Evolutionary conservation across 2,329 filamentous ascomycete species (phyloP).

Genomic region (Scytalidium lignicola): DNA sequence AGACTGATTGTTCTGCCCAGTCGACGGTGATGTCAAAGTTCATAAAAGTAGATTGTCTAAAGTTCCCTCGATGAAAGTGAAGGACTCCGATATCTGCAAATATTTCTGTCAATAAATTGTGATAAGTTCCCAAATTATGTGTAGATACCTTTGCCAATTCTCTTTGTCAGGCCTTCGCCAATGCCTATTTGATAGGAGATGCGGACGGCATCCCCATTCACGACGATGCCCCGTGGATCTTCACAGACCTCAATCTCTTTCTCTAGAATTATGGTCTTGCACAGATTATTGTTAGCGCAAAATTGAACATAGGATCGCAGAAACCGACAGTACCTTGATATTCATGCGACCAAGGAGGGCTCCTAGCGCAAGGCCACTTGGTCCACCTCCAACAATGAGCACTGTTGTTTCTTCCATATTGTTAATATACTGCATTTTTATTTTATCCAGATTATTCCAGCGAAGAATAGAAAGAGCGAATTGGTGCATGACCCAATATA

Average conservation of each 20-base stretch:
- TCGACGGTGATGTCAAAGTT: slow-evolving; percentile 1
- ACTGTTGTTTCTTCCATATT: slow-evolving; percentile 1
- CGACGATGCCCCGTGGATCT: slow-evolving; percentile 6
- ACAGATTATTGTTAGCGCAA: too few species aligned
- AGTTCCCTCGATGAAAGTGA: slow-evolving; percentile 5
- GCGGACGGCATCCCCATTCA: slow-evolving; percentile 9
- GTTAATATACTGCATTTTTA: too few species aligned
- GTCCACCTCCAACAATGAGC: slow-evolving; percentile 1
- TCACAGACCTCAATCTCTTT: slow-evolving; percentile 5
- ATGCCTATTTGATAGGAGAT: slow-evolving; percentile 7
- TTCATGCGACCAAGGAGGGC: slow-evolving; percentile 1
- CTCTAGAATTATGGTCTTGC: slow-evolving; percentile 7
- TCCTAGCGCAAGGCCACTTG: slow-evolving; percentile 2
- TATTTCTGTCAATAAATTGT: background rate
- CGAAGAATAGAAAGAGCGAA: too few species aligned
- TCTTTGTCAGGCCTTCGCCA: slow-evolving; percentile 3
- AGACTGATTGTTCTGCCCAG: slow-evolving; percentile 3
- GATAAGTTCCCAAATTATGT: background rate
- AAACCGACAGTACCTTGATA: background rate
- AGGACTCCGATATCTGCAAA: slow-evolving; percentile 1
- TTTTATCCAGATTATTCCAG: too few species aligned
- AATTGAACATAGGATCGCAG: too few species aligned
- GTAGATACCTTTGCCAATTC: slow-evolving; percentile 1
- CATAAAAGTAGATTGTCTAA: slow-evolving; percentile 1
- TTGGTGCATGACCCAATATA: too few species aligned